Evolutionary conservation across 2,329 filamentous ascomycete species (phyloP).

Genomic region (Apiospora kogelbergensis): DNA sequence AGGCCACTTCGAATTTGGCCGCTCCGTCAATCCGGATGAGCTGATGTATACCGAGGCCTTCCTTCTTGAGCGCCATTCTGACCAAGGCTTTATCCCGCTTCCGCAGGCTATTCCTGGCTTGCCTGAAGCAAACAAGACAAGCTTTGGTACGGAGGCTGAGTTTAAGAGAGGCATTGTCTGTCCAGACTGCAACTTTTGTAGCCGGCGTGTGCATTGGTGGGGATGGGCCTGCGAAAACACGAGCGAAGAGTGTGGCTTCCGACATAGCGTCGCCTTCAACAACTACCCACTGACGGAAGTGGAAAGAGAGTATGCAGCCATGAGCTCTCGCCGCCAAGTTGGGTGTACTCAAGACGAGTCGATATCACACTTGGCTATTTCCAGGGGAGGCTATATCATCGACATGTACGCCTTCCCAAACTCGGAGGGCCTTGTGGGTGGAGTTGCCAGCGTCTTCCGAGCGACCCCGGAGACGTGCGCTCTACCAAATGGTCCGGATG

Average conservation of each 20-base stretch:
- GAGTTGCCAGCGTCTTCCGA: conserved; percentile 55
- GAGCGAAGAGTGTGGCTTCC: conserved; percentile 45
- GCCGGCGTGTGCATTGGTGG: conserved; percentile 58
- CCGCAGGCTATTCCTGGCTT: conserved; percentile 38
- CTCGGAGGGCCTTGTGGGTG: conserved; percentile 40
- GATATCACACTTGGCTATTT: neutral
- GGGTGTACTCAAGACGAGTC: neutral
- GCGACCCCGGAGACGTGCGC: conserved; percentile 53
- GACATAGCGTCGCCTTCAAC: conserved; percentile 30
- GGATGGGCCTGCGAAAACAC: conserved; percentile 59
- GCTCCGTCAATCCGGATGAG: conserved; percentile 21
- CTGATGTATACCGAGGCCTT: conserved; percentile 58
- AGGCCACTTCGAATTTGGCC: conserved; percentile 46
- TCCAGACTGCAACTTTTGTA: conserved; percentile 61
- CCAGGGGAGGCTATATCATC: conserved; percentile 21
- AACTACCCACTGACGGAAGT: conserved; percentile 23
- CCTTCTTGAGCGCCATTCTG: conserved; percentile 51
- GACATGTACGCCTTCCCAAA: conserved; percentile 47
- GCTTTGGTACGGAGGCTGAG: conserved; percentile 45
- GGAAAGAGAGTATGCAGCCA: conserved; percentile 11
- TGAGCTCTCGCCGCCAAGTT: neutral
- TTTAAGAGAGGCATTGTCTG: conserved; percentile 68
- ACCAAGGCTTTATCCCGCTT: conserved; percentile 35
- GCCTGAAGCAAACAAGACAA: conserved; percentile 18
- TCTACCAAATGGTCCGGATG: conserved; percentile 56